Conservation (phyloP, 1,284 basidiomycete genomes). For the Microbotryum saponariae region DNA sequence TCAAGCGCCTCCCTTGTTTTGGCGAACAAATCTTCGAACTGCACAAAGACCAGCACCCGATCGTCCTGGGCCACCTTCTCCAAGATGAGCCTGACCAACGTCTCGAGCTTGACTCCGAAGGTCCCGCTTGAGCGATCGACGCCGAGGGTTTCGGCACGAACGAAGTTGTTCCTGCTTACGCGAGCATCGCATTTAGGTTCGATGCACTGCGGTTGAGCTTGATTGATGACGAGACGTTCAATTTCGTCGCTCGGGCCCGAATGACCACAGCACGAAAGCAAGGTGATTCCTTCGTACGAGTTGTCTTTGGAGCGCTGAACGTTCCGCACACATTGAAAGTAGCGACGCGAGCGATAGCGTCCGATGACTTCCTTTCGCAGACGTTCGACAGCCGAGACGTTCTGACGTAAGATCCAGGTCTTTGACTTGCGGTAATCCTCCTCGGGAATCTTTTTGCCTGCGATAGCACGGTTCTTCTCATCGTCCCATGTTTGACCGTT, state of each 20-base stretch:
- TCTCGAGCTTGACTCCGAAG: slow-evolving; percentile 81
- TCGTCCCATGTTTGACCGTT: background rate
- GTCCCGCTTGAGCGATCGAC: slow-evolving; percentile 73
- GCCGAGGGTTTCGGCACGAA: slow-evolving; percentile 71
- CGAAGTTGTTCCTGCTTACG: slow-evolving; percentile 59
- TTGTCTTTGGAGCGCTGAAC: slow-evolving; percentile 55
- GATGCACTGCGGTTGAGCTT: slow-evolving; percentile 27
- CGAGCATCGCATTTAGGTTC: slow-evolving; percentile 9
- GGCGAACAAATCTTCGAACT: slow-evolving; percentile 83
- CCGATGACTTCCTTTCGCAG: slow-evolving; percentile 80
- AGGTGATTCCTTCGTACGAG: slow-evolving; percentile 63
- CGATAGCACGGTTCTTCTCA: background rate
- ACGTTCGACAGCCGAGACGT: slow-evolving; percentile 55
- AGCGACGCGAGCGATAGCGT: slow-evolving; percentile 76
- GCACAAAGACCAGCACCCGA: slow-evolving; percentile 81
- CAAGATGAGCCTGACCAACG: slow-evolving; percentile 73
- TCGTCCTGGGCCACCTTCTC: slow-evolving; percentile 63
- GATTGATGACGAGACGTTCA: slow-evolving; percentile 46
- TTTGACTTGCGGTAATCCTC: background rate
- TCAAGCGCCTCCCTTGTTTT: slow-evolving; percentile 77
- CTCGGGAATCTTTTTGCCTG: slow-evolving; percentile 4
- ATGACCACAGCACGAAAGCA: slow-evolving; percentile 84
- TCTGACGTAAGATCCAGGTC: slow-evolving; percentile 5
- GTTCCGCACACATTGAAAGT: slow-evolving; percentile 82
- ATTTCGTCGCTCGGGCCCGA: slow-evolving; percentile 64